Evolutionary conservation across 2,329 filamentous ascomycete genomes (phyloP).

Genomic region (Colletotrichum tropicicola): DNA sequence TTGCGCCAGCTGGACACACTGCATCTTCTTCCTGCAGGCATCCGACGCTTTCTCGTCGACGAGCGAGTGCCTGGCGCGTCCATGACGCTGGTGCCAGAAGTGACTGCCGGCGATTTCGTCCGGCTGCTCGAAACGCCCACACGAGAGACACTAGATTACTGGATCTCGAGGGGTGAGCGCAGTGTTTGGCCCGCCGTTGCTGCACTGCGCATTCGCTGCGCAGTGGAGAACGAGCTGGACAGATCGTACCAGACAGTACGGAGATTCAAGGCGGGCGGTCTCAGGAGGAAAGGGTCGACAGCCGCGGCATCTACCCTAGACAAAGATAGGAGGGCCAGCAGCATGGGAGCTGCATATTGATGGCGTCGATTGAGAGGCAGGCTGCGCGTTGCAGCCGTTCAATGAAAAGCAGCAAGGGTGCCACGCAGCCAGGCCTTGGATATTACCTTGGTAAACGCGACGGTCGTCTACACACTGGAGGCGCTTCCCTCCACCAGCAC

Average conservation of each 20-base stretch:
- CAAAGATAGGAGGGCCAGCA: conserved; percentile 33
- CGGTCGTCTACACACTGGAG: background rate
- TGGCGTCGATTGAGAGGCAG: background rate
- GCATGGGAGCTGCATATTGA: conserved; percentile 29
- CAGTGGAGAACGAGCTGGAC: conserved; percentile 88
- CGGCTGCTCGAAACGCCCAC: conserved; percentile 86
- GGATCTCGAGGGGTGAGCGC: conserved; percentile 85
- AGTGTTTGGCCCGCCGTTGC: conserved; percentile 92
- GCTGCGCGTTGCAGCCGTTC: background rate
- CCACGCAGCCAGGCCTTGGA: background rate
- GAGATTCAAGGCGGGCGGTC: conserved; percentile 63
- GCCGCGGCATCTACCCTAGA: conserved; percentile 29
- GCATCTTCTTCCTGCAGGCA: conserved; percentile 72
- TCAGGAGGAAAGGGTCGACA: conserved; percentile 53
- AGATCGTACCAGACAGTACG: conserved; percentile 83
- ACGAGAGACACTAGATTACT: conserved; percentile 78
- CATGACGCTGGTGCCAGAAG: conserved; percentile 83
- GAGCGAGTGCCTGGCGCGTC: conserved; percentile 82
- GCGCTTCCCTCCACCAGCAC: background rate
- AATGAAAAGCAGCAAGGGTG: background rate
- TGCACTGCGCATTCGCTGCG: conserved; percentile 82
- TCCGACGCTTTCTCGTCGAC: conserved; percentile 82
- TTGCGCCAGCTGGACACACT: conserved; percentile 83
- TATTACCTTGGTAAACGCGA: background rate
- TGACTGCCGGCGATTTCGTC: conserved; percentile 77